Conservation (phyloP, 495 filamentous ascomycete genomes). For the Penicillium lividum region DNA sequence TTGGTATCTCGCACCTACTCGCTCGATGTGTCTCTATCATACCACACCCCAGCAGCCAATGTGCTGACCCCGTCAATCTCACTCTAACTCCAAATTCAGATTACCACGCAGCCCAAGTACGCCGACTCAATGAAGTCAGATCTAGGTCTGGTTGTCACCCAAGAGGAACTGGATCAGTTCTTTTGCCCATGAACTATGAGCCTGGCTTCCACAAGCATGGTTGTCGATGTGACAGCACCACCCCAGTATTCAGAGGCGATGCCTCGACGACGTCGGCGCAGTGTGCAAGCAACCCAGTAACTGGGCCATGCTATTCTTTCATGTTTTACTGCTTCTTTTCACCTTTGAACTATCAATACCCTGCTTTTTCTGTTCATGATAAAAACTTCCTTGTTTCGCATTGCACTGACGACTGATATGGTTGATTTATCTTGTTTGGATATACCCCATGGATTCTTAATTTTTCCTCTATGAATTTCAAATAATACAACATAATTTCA, state of each 20-base stretch:
- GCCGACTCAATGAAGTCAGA: slow-evolving; percentile 22
- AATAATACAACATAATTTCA: too few relatives aligned
- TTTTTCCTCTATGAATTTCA: too few relatives aligned
- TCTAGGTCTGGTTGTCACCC: slow-evolving; percentile 29
- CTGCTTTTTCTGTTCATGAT: too few relatives aligned
- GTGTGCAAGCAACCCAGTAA: background rate
- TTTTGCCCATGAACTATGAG: slow-evolving; percentile 40
- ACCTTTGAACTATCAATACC: too few relatives aligned
- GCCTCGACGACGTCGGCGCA: background rate
- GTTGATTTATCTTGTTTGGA: too few relatives aligned
- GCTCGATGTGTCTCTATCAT: slow-evolving; percentile 65
- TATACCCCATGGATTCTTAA: too few relatives aligned
- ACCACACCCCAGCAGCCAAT: slow-evolving; percentile 59
- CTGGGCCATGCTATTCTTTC: too few relatives aligned
- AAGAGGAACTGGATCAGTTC: slow-evolving; percentile 41
- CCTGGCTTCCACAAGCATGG: slow-evolving; percentile 11
- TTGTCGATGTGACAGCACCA: slow-evolving; percentile 21
- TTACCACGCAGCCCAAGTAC: slow-evolving; percentile 44
- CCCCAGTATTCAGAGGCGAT: slow-evolving; percentile 24
- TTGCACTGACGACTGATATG: too few relatives aligned
- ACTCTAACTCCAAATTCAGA: slow-evolving; percentile 75
- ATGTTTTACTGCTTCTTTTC: too few relatives aligned
- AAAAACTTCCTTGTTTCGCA: too few relatives aligned
- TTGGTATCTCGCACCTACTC: slow-evolving; percentile 79
- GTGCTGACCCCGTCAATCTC: slow-evolving; percentile 56